A percentile compares a stretch with the other conserved stretches of the same genome.
Conservation (phyloP, 2,329 filamentous ascomycete genomes). For the Madurella mycetomatis region DNA sequence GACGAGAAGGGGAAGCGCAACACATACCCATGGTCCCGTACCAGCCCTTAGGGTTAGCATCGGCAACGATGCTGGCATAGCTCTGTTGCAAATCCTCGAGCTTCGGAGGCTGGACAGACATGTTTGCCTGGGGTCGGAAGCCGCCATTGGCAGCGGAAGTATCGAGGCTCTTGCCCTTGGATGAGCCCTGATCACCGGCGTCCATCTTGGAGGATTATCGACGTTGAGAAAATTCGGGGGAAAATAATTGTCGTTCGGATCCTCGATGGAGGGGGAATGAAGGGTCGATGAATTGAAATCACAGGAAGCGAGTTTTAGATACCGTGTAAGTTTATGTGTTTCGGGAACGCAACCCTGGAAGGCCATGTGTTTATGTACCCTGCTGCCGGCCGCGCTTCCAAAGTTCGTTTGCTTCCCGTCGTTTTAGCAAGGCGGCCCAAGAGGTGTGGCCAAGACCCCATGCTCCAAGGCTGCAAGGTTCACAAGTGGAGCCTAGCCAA, state of each 20-base stretch:
- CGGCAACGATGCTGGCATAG: slow-evolving; percentile 63
- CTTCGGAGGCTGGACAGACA: slow-evolving; percentile 73
- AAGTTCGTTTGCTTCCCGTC: too few relatives aligned
- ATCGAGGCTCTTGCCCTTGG: slow-evolving; percentile 22
- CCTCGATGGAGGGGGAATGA: neutral
- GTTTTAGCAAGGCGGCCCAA: too few relatives aligned
- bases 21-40: slow-evolving; percentile 79
- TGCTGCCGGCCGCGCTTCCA: too few relatives aligned
- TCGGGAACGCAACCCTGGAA: too few relatives aligned
- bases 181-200: slow-evolving; percentile 2
- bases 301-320: too few relatives aligned
- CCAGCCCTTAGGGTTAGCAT: slow-evolving; percentile 74
- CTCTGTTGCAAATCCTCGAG: slow-evolving; percentile 80
- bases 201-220: neutral
- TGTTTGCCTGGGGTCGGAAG: slow-evolving; percentile 51
- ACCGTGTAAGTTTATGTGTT: too few relatives aligned
- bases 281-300: too few relatives aligned
- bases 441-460: too few relatives aligned
- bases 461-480: too few relatives aligned
- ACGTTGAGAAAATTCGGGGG: neutral
- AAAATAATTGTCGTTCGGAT: neutral
- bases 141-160: slow-evolving; percentile 28
- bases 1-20: neutral
- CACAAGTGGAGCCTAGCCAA: too few relatives aligned
- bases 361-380: too few relatives aligned